Evolutionary conservation across 2,329 filamentous ascomycete genomes (phyloP).

Genomic region (Diaporthe citrichinensis): DNA sequence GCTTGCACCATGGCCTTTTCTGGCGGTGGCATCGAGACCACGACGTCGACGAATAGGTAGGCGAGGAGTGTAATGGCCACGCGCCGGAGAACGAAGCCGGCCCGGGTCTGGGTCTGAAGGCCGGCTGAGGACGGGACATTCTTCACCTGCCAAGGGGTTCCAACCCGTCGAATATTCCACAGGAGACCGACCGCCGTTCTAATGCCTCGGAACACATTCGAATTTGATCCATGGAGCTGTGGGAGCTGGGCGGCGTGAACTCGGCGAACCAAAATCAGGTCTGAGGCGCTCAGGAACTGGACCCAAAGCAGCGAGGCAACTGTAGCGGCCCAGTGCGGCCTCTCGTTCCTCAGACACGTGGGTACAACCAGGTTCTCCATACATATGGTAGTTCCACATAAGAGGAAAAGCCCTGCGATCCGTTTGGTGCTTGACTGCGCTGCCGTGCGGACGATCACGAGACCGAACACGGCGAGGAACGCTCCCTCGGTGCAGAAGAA

Average conservation of each 20-base stretch:
- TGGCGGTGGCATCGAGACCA: conserved; percentile 25
- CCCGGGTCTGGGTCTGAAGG: background rate
- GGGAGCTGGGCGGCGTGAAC: conserved; percentile 1
- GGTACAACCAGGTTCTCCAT: conserved; percentile 6
- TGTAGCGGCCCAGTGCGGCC: conserved; percentile 31
- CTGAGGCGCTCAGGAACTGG: conserved; percentile 31
- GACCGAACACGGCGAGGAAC: background rate
- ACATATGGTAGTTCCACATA: background rate
- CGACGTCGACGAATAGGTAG: conserved; percentile 9
- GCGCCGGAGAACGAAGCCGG: background rate
- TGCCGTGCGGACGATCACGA: background rate
- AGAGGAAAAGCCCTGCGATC: background rate
- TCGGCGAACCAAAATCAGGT: background rate
- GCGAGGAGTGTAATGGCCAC: background rate
- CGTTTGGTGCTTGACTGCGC: background rate
- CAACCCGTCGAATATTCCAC: conserved; percentile 12
- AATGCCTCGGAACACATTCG: too few relatives aligned
- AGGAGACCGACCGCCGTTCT: background rate
- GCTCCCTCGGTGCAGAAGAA: background rate
- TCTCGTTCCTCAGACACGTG: background rate
- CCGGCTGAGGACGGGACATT: background rate
- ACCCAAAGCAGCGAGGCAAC: conserved; percentile 29
- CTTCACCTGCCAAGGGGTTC: conserved; percentile 20
- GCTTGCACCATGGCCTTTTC: conserved; percentile 10
- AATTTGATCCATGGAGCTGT: background rate